Evolutionary conservation across 129 eudicot genomes (phyloP).

Genomic region (Flaveria robusta): DNA sequence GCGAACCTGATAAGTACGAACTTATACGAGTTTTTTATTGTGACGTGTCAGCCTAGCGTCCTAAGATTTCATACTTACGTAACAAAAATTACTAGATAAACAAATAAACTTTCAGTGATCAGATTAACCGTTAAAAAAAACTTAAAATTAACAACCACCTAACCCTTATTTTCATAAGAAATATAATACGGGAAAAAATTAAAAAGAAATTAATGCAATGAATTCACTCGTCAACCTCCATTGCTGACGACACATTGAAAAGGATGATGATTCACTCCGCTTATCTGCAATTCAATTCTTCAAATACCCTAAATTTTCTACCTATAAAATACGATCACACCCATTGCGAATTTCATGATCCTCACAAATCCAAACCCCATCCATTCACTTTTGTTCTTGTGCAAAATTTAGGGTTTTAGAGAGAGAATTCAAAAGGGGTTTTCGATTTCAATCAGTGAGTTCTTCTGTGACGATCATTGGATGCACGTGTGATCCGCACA

Average conservation of each 20-base stretch:
- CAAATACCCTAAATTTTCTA: conserved; percentile 13
- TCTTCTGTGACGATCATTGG: conserved; percentile 44
- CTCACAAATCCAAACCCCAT: conserved; percentile 1
- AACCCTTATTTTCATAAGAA: no score
- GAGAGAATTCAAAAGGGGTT: background rate
- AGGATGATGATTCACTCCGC: conserved; percentile 14
- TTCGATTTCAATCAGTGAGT: conserved; percentile 18
- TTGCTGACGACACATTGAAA: background rate
- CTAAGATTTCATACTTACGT: no score
- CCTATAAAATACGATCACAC: background rate
- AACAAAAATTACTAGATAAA: no score
- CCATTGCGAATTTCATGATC: background rate
- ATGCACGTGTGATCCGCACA: conserved; percentile 48
- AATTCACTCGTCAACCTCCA: conserved; percentile 20
- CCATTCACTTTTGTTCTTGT: conserved; percentile 27
- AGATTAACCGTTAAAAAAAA: no score
- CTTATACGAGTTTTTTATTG: no score
- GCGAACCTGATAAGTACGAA: no score
- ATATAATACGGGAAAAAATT: no score
- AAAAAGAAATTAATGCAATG: background rate
- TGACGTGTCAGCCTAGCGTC: no score
- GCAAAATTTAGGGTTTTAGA: background rate
- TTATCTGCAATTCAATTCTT: conserved; percentile 20
- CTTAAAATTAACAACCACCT: no score
- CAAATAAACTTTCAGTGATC: no score